These are phyloP conservation scores for Tricholoma flavovirens DNA, from an alignment of 768 basidiomycete species.

Conservation along the genomic window DNA sequence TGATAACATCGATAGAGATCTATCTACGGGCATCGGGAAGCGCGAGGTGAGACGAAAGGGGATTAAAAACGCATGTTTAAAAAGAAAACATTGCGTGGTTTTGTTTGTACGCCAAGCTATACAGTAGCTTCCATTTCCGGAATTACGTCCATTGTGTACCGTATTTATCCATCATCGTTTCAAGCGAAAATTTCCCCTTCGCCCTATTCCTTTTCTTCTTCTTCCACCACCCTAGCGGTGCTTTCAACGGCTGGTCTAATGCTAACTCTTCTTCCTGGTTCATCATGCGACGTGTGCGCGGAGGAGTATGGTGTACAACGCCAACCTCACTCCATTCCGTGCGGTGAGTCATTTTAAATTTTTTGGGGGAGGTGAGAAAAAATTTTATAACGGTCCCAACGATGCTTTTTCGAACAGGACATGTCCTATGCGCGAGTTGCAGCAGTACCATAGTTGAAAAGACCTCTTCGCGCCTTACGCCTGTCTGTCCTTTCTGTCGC, in stretches of 20 bases:
- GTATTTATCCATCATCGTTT: constrained; percentile 44
- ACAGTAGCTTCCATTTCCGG: constrained; percentile 22
- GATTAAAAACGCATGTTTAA: constrained; percentile 19
- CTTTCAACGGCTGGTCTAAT: constrained; percentile 47
- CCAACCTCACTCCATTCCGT: constrained; percentile 75
- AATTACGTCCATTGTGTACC: constrained; percentile 31
- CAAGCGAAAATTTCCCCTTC: constrained; percentile 41
- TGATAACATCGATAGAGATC: constrained; percentile 13
- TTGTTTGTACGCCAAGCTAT: constrained; percentile 21
- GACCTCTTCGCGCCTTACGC: constrained; percentile 61
- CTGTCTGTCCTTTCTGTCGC: constrained; percentile 82
- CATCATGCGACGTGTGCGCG: constrained; percentile 85
- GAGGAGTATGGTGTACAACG: constrained; percentile 76
- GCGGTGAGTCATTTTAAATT: constrained; percentile 47
- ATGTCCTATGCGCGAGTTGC: constrained; percentile 74
- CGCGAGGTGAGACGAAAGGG: constrained; percentile 7
- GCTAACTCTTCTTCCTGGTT: constrained; percentile 79
- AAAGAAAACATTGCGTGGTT: constrained; percentile 15
- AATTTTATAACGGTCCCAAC: constrained; percentile 1
- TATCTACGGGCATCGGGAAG: constrained; percentile 8
- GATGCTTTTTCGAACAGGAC: constrained; percentile 42
- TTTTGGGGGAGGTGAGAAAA: constrained; percentile 9
- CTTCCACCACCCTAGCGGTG: constrained; percentile 36
- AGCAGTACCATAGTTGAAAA: constrained; percentile 80
- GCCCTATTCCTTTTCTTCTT: constrained; percentile 35